Evolutionary conservation across 306 rosid genomes (phyloP).

Genomic region (Mimosa bimucronata): DNA sequence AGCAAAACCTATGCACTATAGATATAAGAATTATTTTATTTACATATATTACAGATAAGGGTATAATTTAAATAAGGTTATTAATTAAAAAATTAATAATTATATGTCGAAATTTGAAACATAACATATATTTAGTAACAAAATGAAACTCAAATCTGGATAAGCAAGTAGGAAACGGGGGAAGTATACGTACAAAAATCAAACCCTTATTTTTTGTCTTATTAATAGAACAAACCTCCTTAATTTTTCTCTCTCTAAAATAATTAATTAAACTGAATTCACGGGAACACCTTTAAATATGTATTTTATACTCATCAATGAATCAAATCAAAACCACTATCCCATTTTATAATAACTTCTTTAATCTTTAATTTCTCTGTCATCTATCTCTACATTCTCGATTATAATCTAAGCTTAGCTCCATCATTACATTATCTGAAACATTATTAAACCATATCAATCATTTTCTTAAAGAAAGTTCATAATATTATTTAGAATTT

Average conservation of each 20-base stretch:
- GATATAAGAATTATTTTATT: too few relatives aligned
- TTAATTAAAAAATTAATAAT: too few relatives aligned
- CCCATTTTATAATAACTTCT: conserved; percentile 25
- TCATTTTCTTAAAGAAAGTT: background rate
- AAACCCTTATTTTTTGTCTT: conserved; percentile 57
- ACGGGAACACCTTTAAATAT: conserved; percentile 44
- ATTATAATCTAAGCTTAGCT: conserved; percentile 51
- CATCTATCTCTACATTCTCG: conserved; percentile 40
- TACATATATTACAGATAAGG: too few relatives aligned
- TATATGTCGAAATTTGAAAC: too few relatives aligned
- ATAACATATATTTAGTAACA: background rate
- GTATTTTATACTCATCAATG: conserved; percentile 24
- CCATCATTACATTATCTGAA: conserved; percentile 37
- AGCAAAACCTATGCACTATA: too few relatives aligned
- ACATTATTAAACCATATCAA: background rate
- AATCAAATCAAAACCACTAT: conserved; percentile 19
- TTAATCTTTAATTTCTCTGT: conserved; percentile 6
- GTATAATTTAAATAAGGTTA: too few relatives aligned
- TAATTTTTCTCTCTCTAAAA: background rate
- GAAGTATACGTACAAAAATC: conserved; percentile 30
- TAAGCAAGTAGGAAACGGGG: background rate
- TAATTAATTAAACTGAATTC: conserved; percentile 39
- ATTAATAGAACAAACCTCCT: conserved; percentile 49
- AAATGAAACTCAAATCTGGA: background rate
- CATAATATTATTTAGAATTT: background rate